A percentile compares a stretch with the other conserved stretches of the same genome.
phyloP scores from a whole-genome alignment of 306 rosid species.

The Purshia tridentata region DNA sequence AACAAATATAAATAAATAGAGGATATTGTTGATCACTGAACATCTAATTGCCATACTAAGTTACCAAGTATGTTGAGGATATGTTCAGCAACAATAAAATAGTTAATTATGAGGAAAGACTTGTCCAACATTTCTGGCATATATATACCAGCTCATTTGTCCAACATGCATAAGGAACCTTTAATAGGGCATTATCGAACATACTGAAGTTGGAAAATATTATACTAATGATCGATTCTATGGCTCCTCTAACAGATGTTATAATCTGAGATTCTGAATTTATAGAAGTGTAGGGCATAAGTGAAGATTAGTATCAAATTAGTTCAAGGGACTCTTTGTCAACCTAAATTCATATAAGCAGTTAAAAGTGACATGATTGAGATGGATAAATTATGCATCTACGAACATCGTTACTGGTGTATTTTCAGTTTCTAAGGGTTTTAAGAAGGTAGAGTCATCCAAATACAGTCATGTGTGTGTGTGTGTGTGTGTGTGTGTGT shows the following conservation, averaged over 20 bases:
- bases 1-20: background rate
- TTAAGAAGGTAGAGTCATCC: too few relatives aligned
- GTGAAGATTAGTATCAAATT: background rate
- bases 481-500: too few relatives aligned
- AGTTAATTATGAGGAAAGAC: background rate
- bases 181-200: background rate
- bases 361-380: too few relatives aligned
- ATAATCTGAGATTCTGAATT: slow-evolving; percentile 2
- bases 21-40: background rate
- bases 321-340: too few relatives aligned
- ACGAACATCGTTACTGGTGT: too few relatives aligned
- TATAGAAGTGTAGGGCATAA: background rate
- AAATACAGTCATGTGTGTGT: too few relatives aligned
- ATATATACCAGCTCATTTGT: background rate
- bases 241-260: background rate
- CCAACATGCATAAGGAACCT: background rate
- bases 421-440: too few relatives aligned
- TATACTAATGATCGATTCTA: background rate
- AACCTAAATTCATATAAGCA: too few relatives aligned
- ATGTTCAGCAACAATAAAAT: background rate
- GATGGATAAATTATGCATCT: too few relatives aligned
- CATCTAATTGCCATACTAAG: background rate
- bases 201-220: background rate
- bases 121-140: background rate
- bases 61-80: background rate